phyloP scores from a whole-genome alignment of 164 flowering plant genomes.

The Berberis vulgaris region DNA sequence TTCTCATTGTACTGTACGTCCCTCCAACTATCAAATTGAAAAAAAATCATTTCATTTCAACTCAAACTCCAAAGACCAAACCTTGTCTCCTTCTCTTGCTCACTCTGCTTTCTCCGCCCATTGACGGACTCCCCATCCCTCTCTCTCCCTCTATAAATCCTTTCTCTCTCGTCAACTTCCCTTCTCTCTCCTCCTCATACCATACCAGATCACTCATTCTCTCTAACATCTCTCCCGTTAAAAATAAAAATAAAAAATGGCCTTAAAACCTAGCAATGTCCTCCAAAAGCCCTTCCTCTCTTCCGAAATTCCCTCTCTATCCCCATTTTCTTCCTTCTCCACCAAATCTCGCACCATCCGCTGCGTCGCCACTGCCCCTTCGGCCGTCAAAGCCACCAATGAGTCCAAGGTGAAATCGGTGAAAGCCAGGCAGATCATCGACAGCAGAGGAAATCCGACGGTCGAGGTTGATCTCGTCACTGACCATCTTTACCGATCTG shows the following conservation, averaged over 20 bases:
- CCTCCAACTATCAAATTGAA: no score
- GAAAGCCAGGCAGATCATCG: conserved; percentile 94
- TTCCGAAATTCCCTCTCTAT: conserved; percentile 14
- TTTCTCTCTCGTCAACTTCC: no score
- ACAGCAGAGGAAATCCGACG: conserved; percentile 95
- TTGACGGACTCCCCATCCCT: no score
- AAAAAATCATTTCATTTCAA: no score
- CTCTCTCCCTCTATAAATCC: no score
- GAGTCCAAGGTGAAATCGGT: conserved; percentile 45
- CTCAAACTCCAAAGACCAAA: no score
- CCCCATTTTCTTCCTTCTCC: conserved; percentile 9
- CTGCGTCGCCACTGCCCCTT: conserved; percentile 27
- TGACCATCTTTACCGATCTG: conserved; percentile 72
- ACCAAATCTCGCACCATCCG: conserved; percentile 25
- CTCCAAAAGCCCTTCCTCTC: conserved; percentile 20
- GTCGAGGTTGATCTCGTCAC: conserved; percentile 91
- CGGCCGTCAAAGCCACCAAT: conserved; percentile 17
- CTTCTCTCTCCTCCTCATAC: no score
- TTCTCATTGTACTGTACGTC: no score
- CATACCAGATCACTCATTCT: not conserved
- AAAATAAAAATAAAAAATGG: conserved; percentile 7
- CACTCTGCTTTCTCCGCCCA: no score
- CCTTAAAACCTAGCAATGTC: conserved; percentile 8
- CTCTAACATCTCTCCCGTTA: conserved; percentile 3
- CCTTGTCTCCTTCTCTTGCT: no score